Base-by-base conservation (phyloP, 805 yeast species). In the Candida tammaniensis region DNA sequence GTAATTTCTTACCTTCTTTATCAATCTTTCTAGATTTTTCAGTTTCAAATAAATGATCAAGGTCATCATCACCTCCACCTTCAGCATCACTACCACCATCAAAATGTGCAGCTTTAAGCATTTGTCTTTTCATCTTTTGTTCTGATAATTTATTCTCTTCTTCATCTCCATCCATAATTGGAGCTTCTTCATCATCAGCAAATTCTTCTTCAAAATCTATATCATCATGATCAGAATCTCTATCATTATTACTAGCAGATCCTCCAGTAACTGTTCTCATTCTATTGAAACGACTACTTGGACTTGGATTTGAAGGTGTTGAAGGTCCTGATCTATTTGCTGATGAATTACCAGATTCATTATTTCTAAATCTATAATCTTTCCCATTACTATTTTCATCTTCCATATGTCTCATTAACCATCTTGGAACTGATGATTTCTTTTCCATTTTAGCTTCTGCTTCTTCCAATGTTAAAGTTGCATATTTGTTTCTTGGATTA, bases 101-200 rank as follows among this genome's bases (percentile, higher is more conserved):
- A 39, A 86, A 74, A 27, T 82, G 85, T 33, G 81, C 82, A 2
- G 95, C 95, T 44, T 79, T 75, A 39, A 82, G 64, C 95, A 85
- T 86, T 57, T 86, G 95, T 44, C 74, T 79, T 57, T 86, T 87
- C 55, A 86, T 81, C 49, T 85, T 80, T 46, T 72, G 76, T 59
- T 93, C 96, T 33, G 88, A 84, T 43, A 87, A 84, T 56, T 84
- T 88, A 56, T 86, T 85, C 53, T 93, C 98, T 52, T 93, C 96
- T 53, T 91, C 98, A 42, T 89, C 79, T 30, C 96, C 96, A 52
- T 91, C 98, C 71, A 91, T 78, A 39, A 93, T 85, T 18, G 98
- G 98, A 1, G 98, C 98, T 57, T 91, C 98, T 64, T 93, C 98
- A 57, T 93, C 98, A 59, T 93, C 98, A 17, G 93, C 97, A 61